These are phyloP conservation scores for Aaosphaeria arxii DNA, from an alignment of 2,329 filamentous ascomycete species.

Conservation along the genomic window DNA sequence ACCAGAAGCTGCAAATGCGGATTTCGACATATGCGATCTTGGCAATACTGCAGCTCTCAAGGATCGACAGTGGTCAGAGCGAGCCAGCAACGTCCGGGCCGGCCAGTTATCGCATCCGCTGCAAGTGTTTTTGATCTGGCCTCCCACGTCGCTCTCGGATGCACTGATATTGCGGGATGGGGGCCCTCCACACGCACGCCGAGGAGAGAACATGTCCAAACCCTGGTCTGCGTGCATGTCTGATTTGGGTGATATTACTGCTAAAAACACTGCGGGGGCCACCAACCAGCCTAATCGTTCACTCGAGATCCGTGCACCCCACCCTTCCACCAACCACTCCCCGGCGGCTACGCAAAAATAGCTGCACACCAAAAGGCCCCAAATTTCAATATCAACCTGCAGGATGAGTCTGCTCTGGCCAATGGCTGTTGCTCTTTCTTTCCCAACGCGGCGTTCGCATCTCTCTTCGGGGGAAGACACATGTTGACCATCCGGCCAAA, in stretches of 20 bases:
- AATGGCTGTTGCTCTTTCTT: slow-evolving; percentile 2
- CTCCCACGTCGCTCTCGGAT: slow-evolving; percentile 21
- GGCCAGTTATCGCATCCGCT: slow-evolving; percentile 40
- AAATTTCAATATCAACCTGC: slow-evolving; percentile 30
- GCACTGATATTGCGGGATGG: slow-evolving; percentile 15
- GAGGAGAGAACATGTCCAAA: no score
- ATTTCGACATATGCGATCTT: slow-evolving; percentile 15
- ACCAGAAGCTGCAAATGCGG: slow-evolving; percentile 11
- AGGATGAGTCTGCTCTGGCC: slow-evolving; percentile 9
- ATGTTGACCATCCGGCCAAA: slow-evolving; percentile 20
- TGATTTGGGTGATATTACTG: slow-evolving; percentile 22
- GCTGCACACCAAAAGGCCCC: slow-evolving; percentile 32
- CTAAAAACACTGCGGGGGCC: slow-evolving; percentile 28
- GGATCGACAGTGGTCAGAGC: slow-evolving; percentile 34
- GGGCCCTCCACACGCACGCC: no score
- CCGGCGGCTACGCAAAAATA: slow-evolving; percentile 42
- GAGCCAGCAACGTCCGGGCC: slow-evolving; percentile 35
- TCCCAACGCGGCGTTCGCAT: slow-evolving; percentile 25
- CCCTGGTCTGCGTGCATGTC: no score
- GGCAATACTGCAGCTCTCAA: slow-evolving; percentile 28
- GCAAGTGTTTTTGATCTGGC: slow-evolving; percentile 31
- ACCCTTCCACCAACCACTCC: slow-evolving; percentile 11
- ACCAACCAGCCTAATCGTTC: slow-evolving; percentile 17
- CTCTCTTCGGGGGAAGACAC: slow-evolving; percentile 25
- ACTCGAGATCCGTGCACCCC: slow-evolving; percentile 20